A percentile compares a stretch with the other conserved stretches of the same genome.
phyloP scores from a whole-genome alignment of 2,329 filamentous ascomycete species.

The Trichoderma sp. region DNA sequence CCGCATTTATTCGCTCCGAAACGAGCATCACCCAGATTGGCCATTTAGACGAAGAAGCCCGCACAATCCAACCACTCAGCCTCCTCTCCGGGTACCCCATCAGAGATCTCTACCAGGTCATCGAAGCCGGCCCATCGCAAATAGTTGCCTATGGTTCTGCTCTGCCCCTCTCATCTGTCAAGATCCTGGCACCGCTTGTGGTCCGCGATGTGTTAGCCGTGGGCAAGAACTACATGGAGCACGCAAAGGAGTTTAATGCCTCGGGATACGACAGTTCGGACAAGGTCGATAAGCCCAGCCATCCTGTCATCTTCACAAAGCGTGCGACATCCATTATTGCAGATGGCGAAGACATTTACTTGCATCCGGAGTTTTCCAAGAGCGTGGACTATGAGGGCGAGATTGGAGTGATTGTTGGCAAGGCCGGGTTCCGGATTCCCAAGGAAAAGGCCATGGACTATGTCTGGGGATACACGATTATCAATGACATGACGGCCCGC shows the following conservation, averaged over 20 bases:
- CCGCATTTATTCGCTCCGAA: neutral
- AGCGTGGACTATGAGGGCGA: conserved; percentile 10
- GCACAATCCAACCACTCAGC: neutral
- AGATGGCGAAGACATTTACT: neutral
- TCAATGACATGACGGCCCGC: conserved; percentile 12
- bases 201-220: conserved; percentile 8
- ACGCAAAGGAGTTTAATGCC: conserved; percentile 10
- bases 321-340: conserved; percentile 12
- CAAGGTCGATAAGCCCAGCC: conserved; percentile 6
- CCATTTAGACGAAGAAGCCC: neutral
- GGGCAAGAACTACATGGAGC: conserved; percentile 15
- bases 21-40: neutral
- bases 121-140: conserved; percentile 3
- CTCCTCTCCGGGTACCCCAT: conserved; percentile 6
- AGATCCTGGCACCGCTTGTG: neutral
- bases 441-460: conserved; percentile 10
- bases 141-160: neutral
- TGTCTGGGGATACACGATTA: conserved; percentile 14
- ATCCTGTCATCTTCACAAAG: conserved; percentile 15
- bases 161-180: neutral
- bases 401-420: conserved; percentile 13
- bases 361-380: conserved; percentile 3
- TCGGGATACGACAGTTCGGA: conserved; percentile 11
- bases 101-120: neutral
- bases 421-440: conserved; percentile 6